phyloP scores from a whole-genome alignment of 495 filamentous ascomycete genomes.

The Aspergillus sclerotioniger region DNA sequence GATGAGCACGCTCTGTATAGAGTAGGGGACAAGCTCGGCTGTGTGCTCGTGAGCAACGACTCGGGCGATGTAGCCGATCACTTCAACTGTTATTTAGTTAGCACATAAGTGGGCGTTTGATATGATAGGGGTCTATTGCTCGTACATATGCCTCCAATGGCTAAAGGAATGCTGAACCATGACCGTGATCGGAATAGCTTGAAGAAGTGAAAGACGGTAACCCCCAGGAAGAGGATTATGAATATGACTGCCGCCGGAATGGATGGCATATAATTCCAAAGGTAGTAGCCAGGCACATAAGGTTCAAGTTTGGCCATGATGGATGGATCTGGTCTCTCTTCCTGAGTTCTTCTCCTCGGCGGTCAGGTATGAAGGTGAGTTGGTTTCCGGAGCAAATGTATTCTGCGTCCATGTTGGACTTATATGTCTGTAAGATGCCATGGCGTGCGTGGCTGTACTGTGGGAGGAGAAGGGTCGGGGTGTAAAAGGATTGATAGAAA shows the following conservation, averaged over 20 bases:
- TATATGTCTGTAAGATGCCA: not conserved
- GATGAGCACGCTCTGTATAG: slow-evolving; percentile 32
- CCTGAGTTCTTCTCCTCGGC: not conserved
- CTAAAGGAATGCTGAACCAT: slow-evolving; percentile 24
- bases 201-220: slow-evolving; percentile 42
- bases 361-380: not conserved
- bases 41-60: slow-evolving; percentile 19
- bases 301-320: slow-evolving; percentile 6
- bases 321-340: not conserved
- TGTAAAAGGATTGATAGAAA: not conserved
- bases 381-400: not conserved
- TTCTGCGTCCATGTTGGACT: not conserved
- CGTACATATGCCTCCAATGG: slow-evolving; percentile 29
- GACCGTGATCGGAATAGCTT: slow-evolving; percentile 17
- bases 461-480: too few relatives aligned
- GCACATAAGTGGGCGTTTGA: not conserved
- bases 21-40: slow-evolving; percentile 20
- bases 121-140: not conserved
- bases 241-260: slow-evolving; percentile 50
- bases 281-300: slow-evolving; percentile 13
- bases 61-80: slow-evolving; percentile 45
- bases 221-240: slow-evolving; percentile 44
- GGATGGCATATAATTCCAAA: slow-evolving; percentile 41
- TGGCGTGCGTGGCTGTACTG: too few relatives aligned
- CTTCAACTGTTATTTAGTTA: slow-evolving; percentile 37